A percentile compares a stretch with the other conserved stretches of the same genome.
Evolutionary conservation across 495 filamentous ascomycete species (phyloP).

Genomic region (Baudoinia panamericana): DNA sequence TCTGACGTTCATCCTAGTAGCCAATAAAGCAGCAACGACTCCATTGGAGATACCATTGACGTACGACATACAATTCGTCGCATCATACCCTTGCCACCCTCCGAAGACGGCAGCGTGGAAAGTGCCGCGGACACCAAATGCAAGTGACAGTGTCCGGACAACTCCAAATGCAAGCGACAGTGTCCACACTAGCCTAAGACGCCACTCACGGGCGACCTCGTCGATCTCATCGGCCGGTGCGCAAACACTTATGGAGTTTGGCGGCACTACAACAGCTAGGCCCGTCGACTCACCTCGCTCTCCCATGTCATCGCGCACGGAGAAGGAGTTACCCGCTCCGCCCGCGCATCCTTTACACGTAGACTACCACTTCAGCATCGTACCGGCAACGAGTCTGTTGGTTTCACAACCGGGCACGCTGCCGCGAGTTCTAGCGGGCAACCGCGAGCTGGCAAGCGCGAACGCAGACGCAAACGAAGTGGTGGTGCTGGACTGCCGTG

Average conservation of each 20-base stretch:
- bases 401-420: not conserved
- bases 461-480: constrained; percentile 8
- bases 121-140: too few relatives aligned
- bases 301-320: constrained; percentile 5
- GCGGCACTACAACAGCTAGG: too few relatives aligned
- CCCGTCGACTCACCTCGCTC: too few relatives aligned
- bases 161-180: too few relatives aligned
- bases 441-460: not conserved
- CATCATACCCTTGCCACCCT: constrained; percentile 27
- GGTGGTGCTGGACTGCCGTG: constrained; percentile 26
- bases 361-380: constrained; percentile 20
- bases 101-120: not conserved
- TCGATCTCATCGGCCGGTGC: constrained; percentile 13
- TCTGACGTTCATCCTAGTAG: constrained; percentile 23
- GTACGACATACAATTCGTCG: constrained; percentile 27
- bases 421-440: not conserved
- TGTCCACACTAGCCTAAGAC: too few relatives aligned
- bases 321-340: constrained; percentile 10
- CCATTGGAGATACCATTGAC: constrained; percentile 16
- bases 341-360: constrained; percentile 27
- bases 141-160: too few relatives aligned
- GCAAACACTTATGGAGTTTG: too few relatives aligned
- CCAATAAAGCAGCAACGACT: constrained; percentile 5
- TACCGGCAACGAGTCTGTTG: constrained; percentile 21
- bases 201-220: too few relatives aligned